A percentile compares a stretch with the other conserved stretches of the same genome.
phyloP scores from a whole-genome alignment of 768 basidiomycete genomes.

The Austroboletus festivus region DNA sequence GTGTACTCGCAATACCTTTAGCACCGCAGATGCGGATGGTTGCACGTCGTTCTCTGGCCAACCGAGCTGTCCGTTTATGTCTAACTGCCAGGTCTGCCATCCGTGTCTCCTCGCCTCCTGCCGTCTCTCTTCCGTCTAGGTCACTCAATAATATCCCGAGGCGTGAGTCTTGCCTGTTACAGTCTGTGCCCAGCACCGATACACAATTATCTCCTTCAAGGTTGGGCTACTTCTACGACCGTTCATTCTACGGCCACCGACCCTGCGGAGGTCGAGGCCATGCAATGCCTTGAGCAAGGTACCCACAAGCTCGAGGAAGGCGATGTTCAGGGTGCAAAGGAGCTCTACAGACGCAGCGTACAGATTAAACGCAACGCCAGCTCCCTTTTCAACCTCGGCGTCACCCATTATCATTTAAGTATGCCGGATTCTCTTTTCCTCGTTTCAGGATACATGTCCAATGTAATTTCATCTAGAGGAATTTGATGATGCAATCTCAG shows the following conservation, averaged over 20 bases:
- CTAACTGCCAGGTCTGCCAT: slow-evolving; percentile 17
- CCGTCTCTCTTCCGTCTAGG: slow-evolving; percentile 6
- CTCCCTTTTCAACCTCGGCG: slow-evolving; percentile 84
- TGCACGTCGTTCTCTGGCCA: slow-evolving; percentile 21
- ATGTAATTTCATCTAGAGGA: slow-evolving; percentile 58
- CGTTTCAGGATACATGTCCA: slow-evolving; percentile 15
- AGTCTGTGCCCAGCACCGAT: slow-evolving; percentile 1
- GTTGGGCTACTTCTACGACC: slow-evolving; percentile 79
- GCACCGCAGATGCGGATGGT: slow-evolving; percentile 23
- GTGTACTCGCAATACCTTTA: slow-evolving; percentile 22
- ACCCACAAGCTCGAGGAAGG: slow-evolving; percentile 85
- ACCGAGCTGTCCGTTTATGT: slow-evolving; percentile 20
- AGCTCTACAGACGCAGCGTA: slow-evolving; percentile 72
- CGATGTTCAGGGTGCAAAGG: slow-evolving; percentile 75
- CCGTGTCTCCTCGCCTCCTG: slow-evolving; percentile 7
- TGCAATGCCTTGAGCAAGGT: slow-evolving; percentile 77
- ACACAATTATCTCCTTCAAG: slow-evolving; percentile 27
- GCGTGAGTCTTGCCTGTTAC: slow-evolving; percentile 27
- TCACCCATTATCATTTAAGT: slow-evolving; percentile 89
- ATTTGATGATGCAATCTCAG: slow-evolving; percentile 78
- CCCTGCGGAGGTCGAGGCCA: slow-evolving; percentile 77
- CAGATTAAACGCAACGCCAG: slow-evolving; percentile 79
- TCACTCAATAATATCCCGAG: slow-evolving; percentile 13
- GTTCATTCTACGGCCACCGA: slow-evolving; percentile 79
- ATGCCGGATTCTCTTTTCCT: slow-evolving; percentile 29